Evolutionary conservation across 2,329 filamentous ascomycete species (phyloP).

Genomic region (Eurotiales sp.): DNA sequence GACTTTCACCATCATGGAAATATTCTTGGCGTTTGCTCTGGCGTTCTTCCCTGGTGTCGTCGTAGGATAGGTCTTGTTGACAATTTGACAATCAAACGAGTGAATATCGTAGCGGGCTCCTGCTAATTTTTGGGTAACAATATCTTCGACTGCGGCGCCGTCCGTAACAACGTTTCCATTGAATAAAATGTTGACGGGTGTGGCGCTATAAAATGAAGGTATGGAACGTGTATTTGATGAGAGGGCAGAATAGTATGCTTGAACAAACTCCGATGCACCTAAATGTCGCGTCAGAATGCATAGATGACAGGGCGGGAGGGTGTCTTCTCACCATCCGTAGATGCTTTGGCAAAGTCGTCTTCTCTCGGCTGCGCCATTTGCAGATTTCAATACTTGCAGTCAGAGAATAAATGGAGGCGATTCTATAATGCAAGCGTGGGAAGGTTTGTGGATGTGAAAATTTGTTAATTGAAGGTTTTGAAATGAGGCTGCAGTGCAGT

Average conservation of each 20-base stretch:
- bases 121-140: conserved; percentile 65
- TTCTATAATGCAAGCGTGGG: not conserved
- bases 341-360: conserved; percentile 38
- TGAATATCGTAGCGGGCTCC: conserved; percentile 67
- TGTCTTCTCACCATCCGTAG: conserved; percentile 35
- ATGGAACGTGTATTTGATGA: conserved; percentile 58
- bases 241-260: conserved; percentile 71
- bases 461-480: not conserved
- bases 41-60: conserved; percentile 40
- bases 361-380: conserved; percentile 28
- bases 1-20: conserved; percentile 68
- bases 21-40: conserved; percentile 53
- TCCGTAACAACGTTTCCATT: conserved; percentile 68
- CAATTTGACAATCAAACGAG: conserved; percentile 70
- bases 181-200: conserved; percentile 66
- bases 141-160: conserved; percentile 62
- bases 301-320: not conserved
- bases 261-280: conserved; percentile 70
- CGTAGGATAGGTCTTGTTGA: conserved; percentile 67
- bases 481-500: not conserved
- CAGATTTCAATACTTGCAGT: not conserved
- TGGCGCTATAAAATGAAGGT: conserved; percentile 64
- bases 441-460: not conserved
- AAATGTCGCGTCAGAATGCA: not conserved
- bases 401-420: too few relatives aligned